Evolutionary conservation across 148 eudicot species (phyloP).

Genomic region (Cornus florida): DNA sequence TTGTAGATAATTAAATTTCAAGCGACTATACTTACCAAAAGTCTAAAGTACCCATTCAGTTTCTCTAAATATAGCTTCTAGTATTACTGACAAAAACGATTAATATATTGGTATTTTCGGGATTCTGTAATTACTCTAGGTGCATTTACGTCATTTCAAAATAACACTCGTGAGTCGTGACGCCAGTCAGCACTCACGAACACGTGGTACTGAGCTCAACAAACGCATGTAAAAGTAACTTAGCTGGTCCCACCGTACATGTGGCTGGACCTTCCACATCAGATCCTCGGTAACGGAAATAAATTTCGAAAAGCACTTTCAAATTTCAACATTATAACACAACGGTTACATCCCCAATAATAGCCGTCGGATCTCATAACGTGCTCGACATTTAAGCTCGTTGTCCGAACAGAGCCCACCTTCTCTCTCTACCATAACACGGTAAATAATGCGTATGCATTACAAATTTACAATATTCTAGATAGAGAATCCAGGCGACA

Average conservation of each 20-base stretch:
- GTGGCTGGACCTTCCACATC: conserved; percentile 22
- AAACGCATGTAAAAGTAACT: background rate
- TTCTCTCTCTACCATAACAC: background rate
- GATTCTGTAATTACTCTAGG: too few relatives aligned
- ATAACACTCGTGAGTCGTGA: background rate
- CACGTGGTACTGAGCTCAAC: background rate
- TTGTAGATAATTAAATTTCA: too few relatives aligned
- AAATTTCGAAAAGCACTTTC: background rate
- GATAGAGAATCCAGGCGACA: conserved; percentile 14
- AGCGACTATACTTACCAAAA: too few relatives aligned
- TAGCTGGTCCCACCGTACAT: conserved; percentile 27
- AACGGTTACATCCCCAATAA: background rate
- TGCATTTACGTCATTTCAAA: too few relatives aligned
- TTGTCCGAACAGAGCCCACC: background rate
- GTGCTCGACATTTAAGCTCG: conserved; percentile 6
- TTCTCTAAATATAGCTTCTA: too few relatives aligned
- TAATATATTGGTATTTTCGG: too few relatives aligned
- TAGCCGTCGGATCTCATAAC: conserved; percentile 18
- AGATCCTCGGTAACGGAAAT: conserved; percentile 5
- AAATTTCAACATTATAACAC: conserved; percentile 24
- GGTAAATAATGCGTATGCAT: background rate
- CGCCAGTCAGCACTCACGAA: background rate
- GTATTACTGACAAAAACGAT: too few relatives aligned
- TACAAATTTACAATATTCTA: background rate
- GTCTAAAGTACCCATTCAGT: too few relatives aligned